Conservation (phyloP, 2,329 filamentous ascomycete genomes). For the Macrophomina pseudophaseolina region DNA sequence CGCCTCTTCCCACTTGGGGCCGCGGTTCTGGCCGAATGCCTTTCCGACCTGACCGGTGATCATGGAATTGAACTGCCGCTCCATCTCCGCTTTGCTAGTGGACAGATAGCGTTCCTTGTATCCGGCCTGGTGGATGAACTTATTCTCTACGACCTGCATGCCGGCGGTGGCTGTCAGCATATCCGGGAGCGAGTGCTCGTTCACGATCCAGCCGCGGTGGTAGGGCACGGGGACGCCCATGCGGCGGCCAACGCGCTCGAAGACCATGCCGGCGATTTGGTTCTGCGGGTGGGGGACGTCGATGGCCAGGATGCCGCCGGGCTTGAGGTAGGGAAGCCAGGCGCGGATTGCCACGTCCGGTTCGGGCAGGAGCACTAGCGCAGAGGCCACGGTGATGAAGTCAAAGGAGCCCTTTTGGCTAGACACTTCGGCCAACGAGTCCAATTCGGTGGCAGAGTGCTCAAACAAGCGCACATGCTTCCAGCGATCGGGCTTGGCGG, state of each 20-base stretch:
- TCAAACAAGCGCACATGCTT: constrained; percentile 42
- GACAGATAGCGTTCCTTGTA: not conserved
- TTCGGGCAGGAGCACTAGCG: constrained; percentile 48
- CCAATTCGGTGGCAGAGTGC: constrained; percentile 46
- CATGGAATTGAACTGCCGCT: not conserved
- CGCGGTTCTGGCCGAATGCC: constrained; percentile 10
- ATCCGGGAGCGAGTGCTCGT: constrained; percentile 37
- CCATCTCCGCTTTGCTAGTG: not conserved
- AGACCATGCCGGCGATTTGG: constrained; percentile 42
- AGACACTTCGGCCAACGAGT: constrained; percentile 30
- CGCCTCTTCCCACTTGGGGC: constrained; percentile 17
- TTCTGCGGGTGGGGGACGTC: constrained; percentile 48
- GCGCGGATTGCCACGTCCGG: constrained; percentile 43
- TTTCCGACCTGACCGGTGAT: constrained; percentile 8
- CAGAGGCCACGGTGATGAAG: constrained; percentile 47
- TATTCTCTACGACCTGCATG: not conserved
- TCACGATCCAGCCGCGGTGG: constrained; percentile 44
- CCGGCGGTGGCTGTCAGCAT: constrained; percentile 32
- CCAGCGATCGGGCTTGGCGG: constrained; percentile 32
- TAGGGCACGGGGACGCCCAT: constrained; percentile 43
- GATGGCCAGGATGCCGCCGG: constrained; percentile 45
- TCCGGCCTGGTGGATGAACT: not conserved
- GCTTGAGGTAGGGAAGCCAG: constrained; percentile 48
- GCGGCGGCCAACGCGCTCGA: constrained; percentile 43
- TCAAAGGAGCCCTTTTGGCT: constrained; percentile 38